phyloP scores from a whole-genome alignment of 176 grass and related monocot genomes.

The Cocos nucifera region DNA sequence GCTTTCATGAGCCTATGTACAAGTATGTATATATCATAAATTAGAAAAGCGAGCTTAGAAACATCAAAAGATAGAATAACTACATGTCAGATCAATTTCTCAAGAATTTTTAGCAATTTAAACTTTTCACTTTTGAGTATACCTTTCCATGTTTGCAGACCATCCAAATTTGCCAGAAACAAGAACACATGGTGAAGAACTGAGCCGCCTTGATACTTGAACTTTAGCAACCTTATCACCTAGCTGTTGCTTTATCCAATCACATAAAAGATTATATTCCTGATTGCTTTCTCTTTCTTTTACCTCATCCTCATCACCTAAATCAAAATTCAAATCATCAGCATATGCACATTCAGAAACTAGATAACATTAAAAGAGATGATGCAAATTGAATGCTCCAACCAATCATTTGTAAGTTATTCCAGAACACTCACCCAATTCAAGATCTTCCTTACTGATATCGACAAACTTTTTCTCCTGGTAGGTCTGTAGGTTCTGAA shows the following conservation, averaged over 20 bases:
- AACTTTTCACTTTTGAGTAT: background rate
- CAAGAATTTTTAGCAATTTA: too few relatives aligned
- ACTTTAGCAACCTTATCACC: conserved; percentile 94
- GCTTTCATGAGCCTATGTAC: conserved; percentile 37
- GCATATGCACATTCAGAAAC: too few relatives aligned
- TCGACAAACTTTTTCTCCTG: conserved; percentile 91
- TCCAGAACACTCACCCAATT: conserved; percentile 39
- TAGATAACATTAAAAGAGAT: too few relatives aligned
- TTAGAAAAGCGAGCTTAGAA: too few relatives aligned
- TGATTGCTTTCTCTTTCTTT: conserved; percentile 68
- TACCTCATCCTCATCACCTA: conserved; percentile 66
- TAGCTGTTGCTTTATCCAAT: conserved; percentile 84
- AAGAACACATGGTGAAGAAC: conserved; percentile 91
- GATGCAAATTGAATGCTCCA: too few relatives aligned
- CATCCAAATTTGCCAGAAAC: conserved; percentile 97
- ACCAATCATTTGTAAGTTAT: too few relatives aligned
- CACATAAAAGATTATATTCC: conserved; percentile 80
- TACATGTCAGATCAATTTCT: too few relatives aligned
- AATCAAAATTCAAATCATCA: conserved; percentile 15
- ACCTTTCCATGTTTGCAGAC: conserved; percentile 99
- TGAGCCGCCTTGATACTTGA: conserved; percentile 76
- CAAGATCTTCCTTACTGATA: conserved; percentile 87
- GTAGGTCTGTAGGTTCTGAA: conserved; percentile 91
- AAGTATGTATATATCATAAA: conserved; percentile 11
- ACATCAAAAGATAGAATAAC: too few relatives aligned